phyloP scores from a whole-genome alignment of 805 yeast genomes.

The Wickerhamomyces queroliae region DNA sequence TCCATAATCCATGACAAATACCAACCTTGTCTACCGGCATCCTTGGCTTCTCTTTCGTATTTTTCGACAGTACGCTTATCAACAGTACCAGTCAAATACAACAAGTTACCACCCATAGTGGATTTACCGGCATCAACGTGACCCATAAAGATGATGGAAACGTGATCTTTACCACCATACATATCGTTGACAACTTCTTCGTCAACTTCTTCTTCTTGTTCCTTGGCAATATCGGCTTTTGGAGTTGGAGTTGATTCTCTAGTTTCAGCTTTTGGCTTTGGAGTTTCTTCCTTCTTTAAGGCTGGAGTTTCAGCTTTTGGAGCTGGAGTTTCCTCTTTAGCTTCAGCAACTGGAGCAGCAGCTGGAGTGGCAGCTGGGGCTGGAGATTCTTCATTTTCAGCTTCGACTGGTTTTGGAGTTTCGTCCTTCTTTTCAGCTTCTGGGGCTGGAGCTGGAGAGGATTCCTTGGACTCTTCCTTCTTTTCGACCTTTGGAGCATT shows the following conservation, averaged over 20 bases:
- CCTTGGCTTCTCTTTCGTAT: constrained; percentile 97
- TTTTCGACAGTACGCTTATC: constrained; percentile 98
- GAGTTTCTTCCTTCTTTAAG: constrained; percentile 1
- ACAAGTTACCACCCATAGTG: constrained; percentile 97
- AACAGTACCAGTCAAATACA: constrained; percentile 91
- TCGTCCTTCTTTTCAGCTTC: constrained; percentile 22
- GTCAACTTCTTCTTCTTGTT: constrained; percentile 79
- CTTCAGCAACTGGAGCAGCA: constrained; percentile 13
- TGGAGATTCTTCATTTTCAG: constrained; percentile 21
- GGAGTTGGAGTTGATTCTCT: constrained; percentile 15
- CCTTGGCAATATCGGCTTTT: constrained; percentile 32
- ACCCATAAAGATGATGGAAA: constrained; percentile 97
- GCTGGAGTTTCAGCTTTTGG: constrained; percentile 8
- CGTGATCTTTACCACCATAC: constrained; percentile 97
- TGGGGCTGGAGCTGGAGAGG: constrained; percentile 5
- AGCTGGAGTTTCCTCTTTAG: constrained; percentile 4
- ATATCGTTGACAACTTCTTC: constrained; percentile 84
- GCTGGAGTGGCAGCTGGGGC: constrained; percentile 11
- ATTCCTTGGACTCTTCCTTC: constrained; percentile 15
- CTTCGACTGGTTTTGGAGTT: constrained; percentile 24
- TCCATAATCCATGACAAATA: constrained; percentile 99
- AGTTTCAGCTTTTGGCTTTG: constrained; percentile 8
- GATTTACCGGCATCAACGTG: constrained; percentile 99
- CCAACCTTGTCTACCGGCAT: constrained; percentile 99
- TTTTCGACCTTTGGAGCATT: constrained; percentile 38